Evolutionary conservation across 192 early-diverging fungal species (phyloP), one percentile per base, ranked within the genome.

Genomic region (Chytriomyces hyalinus): DNA sequence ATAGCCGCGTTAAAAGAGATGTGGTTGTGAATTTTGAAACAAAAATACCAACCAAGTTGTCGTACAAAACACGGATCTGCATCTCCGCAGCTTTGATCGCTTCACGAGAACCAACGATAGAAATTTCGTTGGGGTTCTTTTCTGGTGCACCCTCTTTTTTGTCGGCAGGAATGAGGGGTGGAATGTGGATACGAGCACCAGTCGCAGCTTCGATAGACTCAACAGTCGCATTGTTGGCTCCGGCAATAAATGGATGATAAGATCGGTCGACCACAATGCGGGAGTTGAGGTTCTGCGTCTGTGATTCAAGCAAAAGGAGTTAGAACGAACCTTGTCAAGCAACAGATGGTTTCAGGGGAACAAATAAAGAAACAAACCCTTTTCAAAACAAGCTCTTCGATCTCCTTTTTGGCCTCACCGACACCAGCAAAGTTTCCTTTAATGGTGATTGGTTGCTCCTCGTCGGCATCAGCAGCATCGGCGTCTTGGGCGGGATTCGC

Each of bases 401-500:
- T 94, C 73, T 93, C 92, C 61, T 91, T 91, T 73, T 92, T 91
- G 51, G 98, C 98, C 26, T 92, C 84, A 65, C 86, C 84, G 53
- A 98, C 92, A 47, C 95, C 93, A 28, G 90, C 87, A 49, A 78
- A 84, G 84, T 97, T 94, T 68, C 98, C 98, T 46, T 89, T 92
- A 70, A 99, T 92, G 62, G 86, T 88, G 15, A 91, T 91, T 36
- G 83, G 85, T 61, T 88, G 87, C 66, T 95, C 92, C 36, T 90
- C 87, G 13, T 86, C 87, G 51, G 92, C 94, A 50, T 81, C 81
- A 15, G 75, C 80, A 4, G 76, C 76, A 28, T 78, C 69, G 45
- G 47, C 66, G 26, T 75, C 70, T 20, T 75, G 76, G 5, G 78
- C 78, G 24, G 82, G 78, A 44, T 88, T 83, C 7, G 79, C 73